These are phyloP conservation scores for Saccharomycopsis capsularis DNA, from an alignment of 805 yeast genomes.

Conservation along the genomic window DNA sequence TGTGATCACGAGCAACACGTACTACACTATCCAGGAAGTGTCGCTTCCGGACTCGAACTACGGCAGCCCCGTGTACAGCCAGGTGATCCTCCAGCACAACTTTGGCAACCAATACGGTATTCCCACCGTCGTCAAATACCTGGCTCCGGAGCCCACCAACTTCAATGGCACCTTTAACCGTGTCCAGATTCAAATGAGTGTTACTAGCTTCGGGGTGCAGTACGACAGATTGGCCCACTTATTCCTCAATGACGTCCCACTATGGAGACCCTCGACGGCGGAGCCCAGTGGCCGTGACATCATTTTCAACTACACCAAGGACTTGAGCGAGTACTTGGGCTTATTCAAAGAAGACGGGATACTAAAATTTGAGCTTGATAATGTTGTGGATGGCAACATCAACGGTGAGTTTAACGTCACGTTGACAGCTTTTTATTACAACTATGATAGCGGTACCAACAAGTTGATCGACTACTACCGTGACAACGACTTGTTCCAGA, in stretches of 20 bases:
- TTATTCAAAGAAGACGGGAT: constrained; percentile 41
- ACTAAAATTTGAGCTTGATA: constrained; percentile 57
- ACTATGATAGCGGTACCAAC: constrained; percentile 19
- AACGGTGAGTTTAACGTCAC: constrained; percentile 55
- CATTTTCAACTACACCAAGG: constrained; percentile 53
- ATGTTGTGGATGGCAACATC: constrained; percentile 44
- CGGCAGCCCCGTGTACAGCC: constrained; percentile 25
- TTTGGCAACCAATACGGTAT: constrained; percentile 59
- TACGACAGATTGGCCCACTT: constrained; percentile 62
- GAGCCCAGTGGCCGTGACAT: constrained; percentile 56
- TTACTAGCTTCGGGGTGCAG: constrained; percentile 51
- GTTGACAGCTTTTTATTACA: constrained; percentile 46
- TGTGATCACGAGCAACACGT: constrained; percentile 39
- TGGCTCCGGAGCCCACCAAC: constrained; percentile 38
- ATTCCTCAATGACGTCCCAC: constrained; percentile 51
- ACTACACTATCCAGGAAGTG: constrained; percentile 54
- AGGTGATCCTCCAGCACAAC: constrained; percentile 35
- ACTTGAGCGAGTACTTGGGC: constrained; percentile 48
- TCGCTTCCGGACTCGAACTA: constrained; percentile 24
- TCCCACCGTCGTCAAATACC: constrained; percentile 38
- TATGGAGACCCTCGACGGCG: constrained; percentile 82
- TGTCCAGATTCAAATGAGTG: constrained; percentile 46
- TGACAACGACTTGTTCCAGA: constrained; percentile 30
- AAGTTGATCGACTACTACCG: constrained; percentile 1
- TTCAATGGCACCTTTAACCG: constrained; percentile 35